Evolutionary conservation across 768 basidiomycete species (phyloP).

Genomic region (Lepiota venenata): DNA sequence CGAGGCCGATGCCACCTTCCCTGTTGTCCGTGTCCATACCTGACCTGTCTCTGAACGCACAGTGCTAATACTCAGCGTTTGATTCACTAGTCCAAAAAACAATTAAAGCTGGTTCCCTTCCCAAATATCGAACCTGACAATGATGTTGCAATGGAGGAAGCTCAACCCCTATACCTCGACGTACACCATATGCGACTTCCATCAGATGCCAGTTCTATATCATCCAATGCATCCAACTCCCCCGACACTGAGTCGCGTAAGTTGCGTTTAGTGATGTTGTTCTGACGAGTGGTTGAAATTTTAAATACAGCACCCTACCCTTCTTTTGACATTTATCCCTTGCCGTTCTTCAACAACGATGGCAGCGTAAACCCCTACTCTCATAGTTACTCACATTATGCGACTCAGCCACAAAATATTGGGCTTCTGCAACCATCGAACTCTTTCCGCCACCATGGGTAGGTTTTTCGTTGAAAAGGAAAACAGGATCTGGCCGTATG

Average conservation of each 20-base stretch:
- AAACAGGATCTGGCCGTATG: conserved; percentile 9
- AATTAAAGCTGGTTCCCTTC: conserved; percentile 73
- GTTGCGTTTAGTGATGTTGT: conserved; percentile 19
- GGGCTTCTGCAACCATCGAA: conserved; percentile 68
- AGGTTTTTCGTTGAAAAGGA: conserved; percentile 21
- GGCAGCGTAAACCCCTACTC: conserved; percentile 47
- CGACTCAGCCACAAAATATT: conserved; percentile 37
- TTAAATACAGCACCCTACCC: conserved; percentile 47
- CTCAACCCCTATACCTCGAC: conserved; percentile 50
- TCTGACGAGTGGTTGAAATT: neutral
- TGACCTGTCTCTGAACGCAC: conserved; percentile 11
- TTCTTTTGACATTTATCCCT: conserved; percentile 58
- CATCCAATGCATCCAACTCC: conserved; percentile 47
- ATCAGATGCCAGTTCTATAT: conserved; percentile 62
- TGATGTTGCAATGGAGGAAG: conserved; percentile 73
- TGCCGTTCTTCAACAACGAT: conserved; percentile 45
- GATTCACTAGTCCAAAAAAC: conserved; percentile 53
- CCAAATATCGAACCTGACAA: conserved; percentile 59
- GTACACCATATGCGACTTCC: conserved; percentile 60
- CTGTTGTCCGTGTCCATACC: conserved; percentile 36
- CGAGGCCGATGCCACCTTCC: conserved; percentile 51
- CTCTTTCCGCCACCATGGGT: conserved; percentile 71
- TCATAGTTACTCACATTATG: conserved; percentile 39
- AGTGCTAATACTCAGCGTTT: conserved; percentile 20
- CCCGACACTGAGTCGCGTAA: conserved; percentile 45